Evolutionary conservation across 352 stramenopile species (phyloP).

Genomic region (Pythium dissotocum): DNA sequence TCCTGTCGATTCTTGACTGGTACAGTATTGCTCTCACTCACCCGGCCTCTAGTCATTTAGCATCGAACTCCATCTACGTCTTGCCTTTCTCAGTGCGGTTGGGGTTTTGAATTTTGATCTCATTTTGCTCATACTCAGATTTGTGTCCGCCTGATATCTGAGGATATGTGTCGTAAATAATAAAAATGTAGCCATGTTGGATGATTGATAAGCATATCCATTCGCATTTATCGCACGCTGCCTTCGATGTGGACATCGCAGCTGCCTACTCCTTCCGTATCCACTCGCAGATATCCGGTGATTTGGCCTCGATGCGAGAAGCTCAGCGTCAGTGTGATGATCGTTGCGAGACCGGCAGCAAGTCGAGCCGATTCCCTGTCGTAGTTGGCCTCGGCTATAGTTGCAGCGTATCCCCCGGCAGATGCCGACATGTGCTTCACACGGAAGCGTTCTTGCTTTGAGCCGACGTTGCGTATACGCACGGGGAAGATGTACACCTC

Average conservation of each 20-base stretch:
- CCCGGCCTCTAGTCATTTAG: neutral
- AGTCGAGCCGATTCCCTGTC: conserved; percentile 60
- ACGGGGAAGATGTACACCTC: conserved; percentile 74
- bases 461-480: conserved; percentile 66
- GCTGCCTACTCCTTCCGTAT: conserved; percentile 50
- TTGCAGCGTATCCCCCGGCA: conserved; percentile 38
- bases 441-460: conserved; percentile 67
- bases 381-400: conserved; percentile 53
- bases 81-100: conserved; percentile 3
- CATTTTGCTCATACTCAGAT: neutral
- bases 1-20: neutral
- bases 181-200: conserved; percentile 16
- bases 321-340: conserved; percentile 61
- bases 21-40: neutral
- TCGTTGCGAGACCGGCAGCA: conserved; percentile 53
- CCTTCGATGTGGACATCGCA: conserved; percentile 57
- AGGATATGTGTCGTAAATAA: conserved; percentile 1
- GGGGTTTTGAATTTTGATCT: neutral
- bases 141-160: neutral
- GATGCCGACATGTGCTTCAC: conserved; percentile 48
- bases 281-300: conserved; percentile 41
- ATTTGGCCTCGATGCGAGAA: conserved; percentile 57
- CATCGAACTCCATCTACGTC: neutral
- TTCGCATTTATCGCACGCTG: conserved; percentile 34
- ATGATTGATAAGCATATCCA: conserved; percentile 9